Evolutionary conservation across 805 yeast species (phyloP).

Genomic region (Saccharomycopsis sp.): DNA sequence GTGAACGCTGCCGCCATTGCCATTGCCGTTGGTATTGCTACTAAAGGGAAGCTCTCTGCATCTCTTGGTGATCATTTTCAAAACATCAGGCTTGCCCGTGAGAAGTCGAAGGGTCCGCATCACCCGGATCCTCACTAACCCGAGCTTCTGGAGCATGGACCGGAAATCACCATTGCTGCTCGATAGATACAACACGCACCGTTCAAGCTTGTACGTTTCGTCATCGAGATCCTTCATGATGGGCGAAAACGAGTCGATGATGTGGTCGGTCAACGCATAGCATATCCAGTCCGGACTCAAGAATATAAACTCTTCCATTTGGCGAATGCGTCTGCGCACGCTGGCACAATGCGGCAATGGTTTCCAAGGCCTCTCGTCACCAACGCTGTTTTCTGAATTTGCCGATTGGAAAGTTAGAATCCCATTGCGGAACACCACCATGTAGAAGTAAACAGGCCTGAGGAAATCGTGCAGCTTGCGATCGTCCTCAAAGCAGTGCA

Average conservation of each 20-base stretch:
- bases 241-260: constrained; percentile 56
- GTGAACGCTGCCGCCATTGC: neutral
- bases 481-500: constrained; percentile 91
- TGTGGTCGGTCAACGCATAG: constrained; percentile 56
- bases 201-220: constrained; percentile 60
- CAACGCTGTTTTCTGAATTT: too few species aligned
- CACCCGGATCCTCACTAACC: constrained; percentile 80
- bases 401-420: constrained; percentile 53
- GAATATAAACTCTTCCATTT: constrained; percentile 48
- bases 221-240: constrained; percentile 46
- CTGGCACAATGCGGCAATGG: too few species aligned
- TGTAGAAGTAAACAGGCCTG: constrained; percentile 53
- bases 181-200: constrained; percentile 46
- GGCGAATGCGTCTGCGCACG: too few species aligned
- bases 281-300: constrained; percentile 59
- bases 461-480: constrained; percentile 70
- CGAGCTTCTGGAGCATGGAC: constrained; percentile 69
- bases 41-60: constrained; percentile 76
- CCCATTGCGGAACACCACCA: constrained; percentile 53
- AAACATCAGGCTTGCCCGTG: constrained; percentile 92
- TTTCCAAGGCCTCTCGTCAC: too few species aligned
- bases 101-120: constrained; percentile 86
- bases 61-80: constrained; percentile 90
- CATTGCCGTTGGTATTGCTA: neutral
- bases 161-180: constrained; percentile 68